Evolutionary conservation across 305 asterid genomes (phyloP).

Genomic region (Ilex paraguariensis): DNA sequence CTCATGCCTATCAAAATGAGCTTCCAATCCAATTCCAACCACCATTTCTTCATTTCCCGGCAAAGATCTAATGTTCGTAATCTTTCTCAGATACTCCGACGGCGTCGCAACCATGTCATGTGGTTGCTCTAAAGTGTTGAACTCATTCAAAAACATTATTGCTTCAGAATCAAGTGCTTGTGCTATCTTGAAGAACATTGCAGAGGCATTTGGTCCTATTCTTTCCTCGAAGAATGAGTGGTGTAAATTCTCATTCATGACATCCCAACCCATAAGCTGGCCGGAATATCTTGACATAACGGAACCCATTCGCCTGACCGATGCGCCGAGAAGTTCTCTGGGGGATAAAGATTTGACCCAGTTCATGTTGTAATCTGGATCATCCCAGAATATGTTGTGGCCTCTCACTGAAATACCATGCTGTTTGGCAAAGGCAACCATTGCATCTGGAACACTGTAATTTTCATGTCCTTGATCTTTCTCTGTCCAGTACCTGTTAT

Average conservation of each 20-base stretch:
- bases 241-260: constrained; percentile 54
- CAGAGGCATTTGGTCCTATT: constrained; percentile 46
- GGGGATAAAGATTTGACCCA: constrained; percentile 31
- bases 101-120: constrained; percentile 31
- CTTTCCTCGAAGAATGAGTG: constrained; percentile 35
- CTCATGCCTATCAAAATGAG: constrained; percentile 25
- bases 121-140: constrained; percentile 32
- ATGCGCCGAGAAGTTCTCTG: constrained; percentile 19
- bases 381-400: constrained; percentile 49
- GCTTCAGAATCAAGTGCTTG: constrained; percentile 30
- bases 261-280: constrained; percentile 43
- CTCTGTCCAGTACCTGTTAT: constrained; percentile 14
- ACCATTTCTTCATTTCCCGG: constrained; percentile 41
- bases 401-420: constrained; percentile 38
- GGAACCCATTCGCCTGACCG: constrained; percentile 25
- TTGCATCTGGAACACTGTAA: constrained; percentile 47
- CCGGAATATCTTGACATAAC: constrained; percentile 39
- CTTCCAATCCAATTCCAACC: constrained; percentile 42
- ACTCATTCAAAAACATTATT: constrained; percentile 46
- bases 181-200: constrained; percentile 39
- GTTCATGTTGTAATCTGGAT: constrained; percentile 7
- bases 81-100: constrained; percentile 27
- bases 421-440: constrained; percentile 38
- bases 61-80: constrained; percentile 29
- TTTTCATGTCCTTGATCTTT: constrained; percentile 23